A percentile compares a stretch with the other conserved stretches of the same genome.
Conservation (phyloP, 106 monocot genomes). For the Dioscorea zingiberensis region DNA sequence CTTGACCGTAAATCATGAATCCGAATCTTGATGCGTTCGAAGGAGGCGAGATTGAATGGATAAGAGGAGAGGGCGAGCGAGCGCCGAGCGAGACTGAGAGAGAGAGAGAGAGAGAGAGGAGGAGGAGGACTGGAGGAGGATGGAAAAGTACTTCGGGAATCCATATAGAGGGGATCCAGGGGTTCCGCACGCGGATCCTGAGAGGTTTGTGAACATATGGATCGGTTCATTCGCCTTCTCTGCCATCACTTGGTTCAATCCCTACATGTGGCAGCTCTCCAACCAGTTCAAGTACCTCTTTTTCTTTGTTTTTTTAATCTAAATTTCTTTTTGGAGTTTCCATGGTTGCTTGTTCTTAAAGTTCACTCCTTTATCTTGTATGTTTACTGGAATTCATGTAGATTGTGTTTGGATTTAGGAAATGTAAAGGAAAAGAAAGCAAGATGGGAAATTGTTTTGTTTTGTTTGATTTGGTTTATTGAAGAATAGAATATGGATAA, state of each 20-base stretch:
- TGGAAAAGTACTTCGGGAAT: constrained; percentile 66
- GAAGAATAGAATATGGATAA: no score
- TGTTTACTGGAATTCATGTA: no score
- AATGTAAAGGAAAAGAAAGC: no score
- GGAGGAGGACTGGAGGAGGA: background rate
- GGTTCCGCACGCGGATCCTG: constrained; percentile 55
- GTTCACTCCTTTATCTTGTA: no score
- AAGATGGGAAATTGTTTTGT: no score
- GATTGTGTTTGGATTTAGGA: no score
- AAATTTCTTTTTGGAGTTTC: background rate
- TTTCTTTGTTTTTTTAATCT: background rate
- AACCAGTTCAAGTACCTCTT: constrained; percentile 53
- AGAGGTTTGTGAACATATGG: constrained; percentile 57
- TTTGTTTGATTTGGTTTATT: no score
- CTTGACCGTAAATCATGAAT: no score
- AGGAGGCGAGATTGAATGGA: no score
- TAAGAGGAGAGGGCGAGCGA: no score
- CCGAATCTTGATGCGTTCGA: no score
- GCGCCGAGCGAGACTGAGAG: background rate
- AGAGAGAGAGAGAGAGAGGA: constrained; percentile 2
- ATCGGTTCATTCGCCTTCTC: constrained; percentile 60
- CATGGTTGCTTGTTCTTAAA: background rate
- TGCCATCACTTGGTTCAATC: constrained; percentile 48
- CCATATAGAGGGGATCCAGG: constrained; percentile 65
- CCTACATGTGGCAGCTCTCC: constrained; percentile 65